Conservation (phyloP, 2,329 filamentous ascomycete species). For the Trichoderma sp. region DNA sequence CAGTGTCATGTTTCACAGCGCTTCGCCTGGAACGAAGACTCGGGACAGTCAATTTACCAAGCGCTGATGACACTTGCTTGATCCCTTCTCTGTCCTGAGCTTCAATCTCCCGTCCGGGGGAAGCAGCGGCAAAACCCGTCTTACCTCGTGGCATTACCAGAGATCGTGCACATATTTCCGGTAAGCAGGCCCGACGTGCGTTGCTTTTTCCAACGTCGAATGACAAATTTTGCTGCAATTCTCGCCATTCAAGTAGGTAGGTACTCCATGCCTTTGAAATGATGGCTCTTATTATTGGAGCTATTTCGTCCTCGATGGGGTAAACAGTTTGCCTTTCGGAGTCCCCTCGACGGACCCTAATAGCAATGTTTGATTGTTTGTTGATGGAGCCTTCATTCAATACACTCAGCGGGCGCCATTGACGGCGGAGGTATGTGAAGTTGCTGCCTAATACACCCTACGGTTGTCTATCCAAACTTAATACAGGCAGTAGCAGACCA, state of each 20-base stretch:
- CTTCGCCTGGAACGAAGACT: conserved; percentile 13
- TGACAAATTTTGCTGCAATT: background rate
- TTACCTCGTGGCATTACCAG: conserved; percentile 5
- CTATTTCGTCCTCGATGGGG: background rate
- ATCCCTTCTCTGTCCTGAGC: conserved; percentile 28
- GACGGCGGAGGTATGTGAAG: background rate
- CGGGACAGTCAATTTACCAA: conserved; percentile 14
- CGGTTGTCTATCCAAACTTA: background rate
- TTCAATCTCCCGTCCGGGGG: conserved; percentile 14
- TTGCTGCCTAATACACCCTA: background rate
- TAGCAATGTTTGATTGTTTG: conserved; percentile 7
- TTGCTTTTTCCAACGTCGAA: background rate
- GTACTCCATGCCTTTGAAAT: background rate
- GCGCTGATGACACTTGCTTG: conserved; percentile 11
- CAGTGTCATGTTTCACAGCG: conserved; percentile 22
- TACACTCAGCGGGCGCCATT: background rate
- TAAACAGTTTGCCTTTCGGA: background rate
- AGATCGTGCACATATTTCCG: conserved; percentile 5
- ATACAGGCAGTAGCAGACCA: background rate
- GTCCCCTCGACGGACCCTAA: background rate
- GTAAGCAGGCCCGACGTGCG: background rate
- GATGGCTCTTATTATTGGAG: background rate
- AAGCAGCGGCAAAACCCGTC: conserved; percentile 14
- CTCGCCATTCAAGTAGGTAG: background rate
- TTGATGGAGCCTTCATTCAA: conserved; percentile 7